Conservation (phyloP, 352 stramenopile genomes). For the Pythium insidiosum region DNA sequence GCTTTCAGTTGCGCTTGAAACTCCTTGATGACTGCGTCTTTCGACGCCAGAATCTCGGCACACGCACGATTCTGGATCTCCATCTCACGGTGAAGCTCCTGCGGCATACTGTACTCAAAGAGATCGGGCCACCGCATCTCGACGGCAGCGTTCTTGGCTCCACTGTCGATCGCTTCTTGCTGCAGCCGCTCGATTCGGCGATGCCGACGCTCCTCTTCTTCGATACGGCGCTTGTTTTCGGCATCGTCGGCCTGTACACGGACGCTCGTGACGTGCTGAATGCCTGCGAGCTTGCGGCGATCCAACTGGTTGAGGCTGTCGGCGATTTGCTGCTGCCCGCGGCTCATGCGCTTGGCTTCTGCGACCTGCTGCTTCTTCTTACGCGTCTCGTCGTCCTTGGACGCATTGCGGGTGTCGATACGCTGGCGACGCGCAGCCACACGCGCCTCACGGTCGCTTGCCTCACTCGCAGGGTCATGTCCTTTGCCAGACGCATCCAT, state of each 20-base stretch:
- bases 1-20: constrained; percentile 89
- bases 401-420: constrained; percentile 72
- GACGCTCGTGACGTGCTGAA: constrained; percentile 89
- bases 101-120: constrained; percentile 90
- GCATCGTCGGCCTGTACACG: constrained; percentile 85
- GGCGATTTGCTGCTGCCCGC: constrained; percentile 66
- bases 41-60: constrained; percentile 86
- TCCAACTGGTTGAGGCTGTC: constrained; percentile 76
- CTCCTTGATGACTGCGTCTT: constrained; percentile 83
- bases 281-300: constrained; percentile 60
- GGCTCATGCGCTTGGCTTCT: constrained; percentile 61
- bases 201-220: constrained; percentile 87
- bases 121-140: constrained; percentile 91
- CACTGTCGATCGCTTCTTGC: constrained; percentile 86
- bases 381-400: constrained; percentile 68
- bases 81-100: constrained; percentile 89
- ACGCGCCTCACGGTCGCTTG: constrained; percentile 50
- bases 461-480: constrained; percentile 24
- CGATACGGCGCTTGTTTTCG: constrained; percentile 85
- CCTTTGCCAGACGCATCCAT: constrained; percentile 25
- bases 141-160: constrained; percentile 88
- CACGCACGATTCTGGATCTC: constrained; percentile 84
- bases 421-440: constrained; percentile 56
- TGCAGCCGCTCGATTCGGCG: constrained; percentile 80
- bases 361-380: constrained; percentile 59